Evolutionary conservation across 1,139 yeast species (phyloP), one percentile per base, ranked within the genome.

Genomic region (Saccharomycopsis hybrid): DNA sequence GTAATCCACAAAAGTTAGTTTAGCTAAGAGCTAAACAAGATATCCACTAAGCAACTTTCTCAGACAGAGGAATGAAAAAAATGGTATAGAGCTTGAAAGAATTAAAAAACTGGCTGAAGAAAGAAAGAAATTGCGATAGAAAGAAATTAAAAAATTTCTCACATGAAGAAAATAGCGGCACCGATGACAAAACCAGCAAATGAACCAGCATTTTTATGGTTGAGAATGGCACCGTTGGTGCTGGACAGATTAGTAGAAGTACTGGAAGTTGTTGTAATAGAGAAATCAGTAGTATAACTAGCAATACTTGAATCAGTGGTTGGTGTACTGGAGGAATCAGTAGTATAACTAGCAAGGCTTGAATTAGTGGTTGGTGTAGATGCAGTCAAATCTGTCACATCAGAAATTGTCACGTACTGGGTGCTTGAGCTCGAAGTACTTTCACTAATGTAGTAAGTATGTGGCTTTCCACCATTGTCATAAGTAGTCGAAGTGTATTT

Each of bases 381-480:
- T n/a, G 52, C 52, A 18, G 33, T n/a, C 37, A 44, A 11, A 2
- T 44, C 52, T 9, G 37, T 7, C 18, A 49, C 43, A 13, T 40
- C 13, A 18, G 28, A 25, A 11, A 43, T 43, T 11, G 24, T 4
- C 25, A 27, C 36, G 8, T 8, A 9, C n/a, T 41, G 30, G 11
- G 11, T 31, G 11, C 9, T 7, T 7, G 9, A 7, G n/a, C n/a
- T n/a, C 7, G 9, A 7, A 11, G 35, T 31, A 31, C 9, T 31
- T 11, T 7, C 40, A 37, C 53, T 52, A 24, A 46, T 39, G 38
- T 46, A 52, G 11, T 33, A 46, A 24, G 54, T 52, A n/a, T 40
- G 46, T 18, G 53, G 51, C 9, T 44, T 44, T 2, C 53, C 54
- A 24, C 46, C 41, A 25, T 50, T 35, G 42, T 50, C 54, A 45